Percentiles rank a stretch among this genome's conserved stretches.
phyloP scores from a whole-genome alignment of 495 filamentous ascomycete species.

The Polyplosphaeria fusca region DNA sequence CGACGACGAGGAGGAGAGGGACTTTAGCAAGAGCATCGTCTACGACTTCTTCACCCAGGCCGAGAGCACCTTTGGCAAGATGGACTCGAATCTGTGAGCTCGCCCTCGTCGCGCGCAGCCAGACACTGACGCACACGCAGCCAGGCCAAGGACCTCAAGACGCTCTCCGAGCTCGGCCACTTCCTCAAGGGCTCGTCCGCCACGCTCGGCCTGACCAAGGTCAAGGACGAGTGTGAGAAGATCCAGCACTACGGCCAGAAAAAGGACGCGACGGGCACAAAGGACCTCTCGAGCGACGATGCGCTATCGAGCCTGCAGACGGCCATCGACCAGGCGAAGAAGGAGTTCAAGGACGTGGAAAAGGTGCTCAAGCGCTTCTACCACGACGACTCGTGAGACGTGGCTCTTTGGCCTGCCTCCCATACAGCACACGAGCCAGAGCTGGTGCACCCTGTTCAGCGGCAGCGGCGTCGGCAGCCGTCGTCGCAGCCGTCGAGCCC shows the following conservation, averaged over 20 bases:
- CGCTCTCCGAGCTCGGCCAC: slow-evolving; percentile 82
- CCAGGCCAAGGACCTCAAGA: slow-evolving; percentile 57
- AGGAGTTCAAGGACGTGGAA: slow-evolving; percentile 75
- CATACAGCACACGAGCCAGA: too few relatives aligned
- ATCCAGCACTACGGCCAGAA: slow-evolving; percentile 87
- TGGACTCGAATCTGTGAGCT: slow-evolving; percentile 73
- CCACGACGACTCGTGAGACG: slow-evolving; percentile 41
- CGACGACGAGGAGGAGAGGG: slow-evolving; percentile 72
- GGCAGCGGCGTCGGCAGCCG: too few relatives aligned
- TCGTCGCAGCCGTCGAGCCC: too few relatives aligned
- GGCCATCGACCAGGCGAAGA: slow-evolving; percentile 66
- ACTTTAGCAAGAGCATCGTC: slow-evolving; percentile 83
- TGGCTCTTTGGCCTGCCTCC: too few relatives aligned
- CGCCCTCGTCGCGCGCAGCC: not conserved
- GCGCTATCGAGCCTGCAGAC: slow-evolving; percentile 63
- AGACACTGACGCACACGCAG: slow-evolving; percentile 33
- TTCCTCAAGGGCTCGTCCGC: slow-evolving; percentile 98
- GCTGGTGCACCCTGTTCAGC: too few relatives aligned
- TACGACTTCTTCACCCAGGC: slow-evolving; percentile 92
- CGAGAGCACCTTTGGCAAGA: slow-evolving; percentile 76
- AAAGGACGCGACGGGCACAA: slow-evolving; percentile 71
- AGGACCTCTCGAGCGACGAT: slow-evolving; percentile 56
- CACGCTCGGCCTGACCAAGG: slow-evolving; percentile 86
- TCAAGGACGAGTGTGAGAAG: slow-evolving; percentile 91
- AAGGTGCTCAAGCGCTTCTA: slow-evolving; percentile 70